Evolutionary conservation across 169 alveolate species (phyloP), one percentile per base, ranked within the genome.

Genomic region (Eimeria falciformis): DNA sequence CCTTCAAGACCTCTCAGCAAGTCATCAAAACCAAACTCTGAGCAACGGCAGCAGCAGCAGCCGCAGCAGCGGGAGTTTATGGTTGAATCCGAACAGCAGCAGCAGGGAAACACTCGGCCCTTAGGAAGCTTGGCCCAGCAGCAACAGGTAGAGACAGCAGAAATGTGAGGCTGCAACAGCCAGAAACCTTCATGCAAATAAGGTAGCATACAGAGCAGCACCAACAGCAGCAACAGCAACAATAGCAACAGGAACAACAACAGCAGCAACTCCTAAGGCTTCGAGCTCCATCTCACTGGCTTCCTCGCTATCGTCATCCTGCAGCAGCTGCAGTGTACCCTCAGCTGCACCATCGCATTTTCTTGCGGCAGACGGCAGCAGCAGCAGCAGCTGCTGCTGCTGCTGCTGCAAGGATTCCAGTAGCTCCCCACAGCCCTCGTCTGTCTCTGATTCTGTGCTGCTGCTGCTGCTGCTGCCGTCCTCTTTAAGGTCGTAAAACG

Each of bases 281-380:
- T 77, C 79, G 55, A 69, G 43, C 50, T 29, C 18, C 65, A 2
- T 18, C 79, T 27, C 81, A 68, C 81, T 23, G 14, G 81, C 21
- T 0, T 25, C 53, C 11, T 68, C 81, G 2, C 50, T 12, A 17
- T 68, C 81, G 0, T 17, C 46, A 7, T 33, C 81, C 21, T 47
- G 25, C 68, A 53, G 88, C 88, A 50, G 88, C 88, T 47, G 88
- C 88, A 79, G 88, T 53, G 75, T 58, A 29, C 3, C 43, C 73
- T 50, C 71, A 55, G 88, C 73, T 53, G 88, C 68, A 14, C n/a
- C 88, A 78, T 0, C 88, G 46, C 5, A 2, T 78, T 0, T 58
- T 27, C 27, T 21, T 1, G 29, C 29, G 2, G 69, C 86, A 14
- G 81, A 43, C 0, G 53, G 23, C 29, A 9, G 53, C 27, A 12